These are phyloP conservation scores for Podospora tetraspora DNA, from an alignment of 495 filamentous ascomycete species.

Conservation along the genomic window DNA sequence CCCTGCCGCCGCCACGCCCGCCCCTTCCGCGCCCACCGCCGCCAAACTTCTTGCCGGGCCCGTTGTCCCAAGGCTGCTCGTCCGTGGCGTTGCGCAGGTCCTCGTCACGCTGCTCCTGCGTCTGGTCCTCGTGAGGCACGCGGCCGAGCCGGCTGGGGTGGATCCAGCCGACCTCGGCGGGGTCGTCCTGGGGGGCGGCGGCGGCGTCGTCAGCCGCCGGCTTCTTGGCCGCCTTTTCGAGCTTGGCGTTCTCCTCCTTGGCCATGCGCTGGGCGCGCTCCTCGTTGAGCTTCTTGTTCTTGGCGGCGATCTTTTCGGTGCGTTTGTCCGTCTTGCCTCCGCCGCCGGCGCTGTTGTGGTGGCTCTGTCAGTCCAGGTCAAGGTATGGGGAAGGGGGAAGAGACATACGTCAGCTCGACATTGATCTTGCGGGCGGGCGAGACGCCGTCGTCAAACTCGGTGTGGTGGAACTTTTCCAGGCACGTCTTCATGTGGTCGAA, in stretches of 20 bases:
- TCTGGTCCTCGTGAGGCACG: constrained; percentile 20
- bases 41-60: constrained; percentile 8
- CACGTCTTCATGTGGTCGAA: constrained; percentile 94
- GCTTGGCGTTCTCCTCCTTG: constrained; percentile 47
- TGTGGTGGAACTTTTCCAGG: constrained; percentile 83
- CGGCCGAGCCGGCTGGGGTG: constrained; percentile 28
- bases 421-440: constrained; percentile 67
- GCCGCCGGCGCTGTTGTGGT: constrained; percentile 57
- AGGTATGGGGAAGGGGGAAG: not conserved
- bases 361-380: not conserved
- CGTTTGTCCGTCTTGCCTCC: constrained; percentile 72
- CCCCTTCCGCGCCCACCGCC: not conserved
- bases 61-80: constrained; percentile 10
- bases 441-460: constrained; percentile 65
- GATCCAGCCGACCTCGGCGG: constrained; percentile 20
- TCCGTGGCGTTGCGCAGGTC: constrained; percentile 1
- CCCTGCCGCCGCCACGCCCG: not conserved
- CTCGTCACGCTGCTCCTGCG: constrained; percentile 3
- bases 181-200: constrained; percentile 26
- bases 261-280: constrained; percentile 56
- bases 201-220: constrained; percentile 17
- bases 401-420: constrained; percentile 78
- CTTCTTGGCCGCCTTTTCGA: constrained; percentile 44
- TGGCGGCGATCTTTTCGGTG: constrained; percentile 68
- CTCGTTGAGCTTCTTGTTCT: constrained; percentile 75